Evolutionary conservation across 306 rosid species (phyloP), one percentile per base, ranked within the genome.

Genomic region (Astragalus membranaceus): DNA sequence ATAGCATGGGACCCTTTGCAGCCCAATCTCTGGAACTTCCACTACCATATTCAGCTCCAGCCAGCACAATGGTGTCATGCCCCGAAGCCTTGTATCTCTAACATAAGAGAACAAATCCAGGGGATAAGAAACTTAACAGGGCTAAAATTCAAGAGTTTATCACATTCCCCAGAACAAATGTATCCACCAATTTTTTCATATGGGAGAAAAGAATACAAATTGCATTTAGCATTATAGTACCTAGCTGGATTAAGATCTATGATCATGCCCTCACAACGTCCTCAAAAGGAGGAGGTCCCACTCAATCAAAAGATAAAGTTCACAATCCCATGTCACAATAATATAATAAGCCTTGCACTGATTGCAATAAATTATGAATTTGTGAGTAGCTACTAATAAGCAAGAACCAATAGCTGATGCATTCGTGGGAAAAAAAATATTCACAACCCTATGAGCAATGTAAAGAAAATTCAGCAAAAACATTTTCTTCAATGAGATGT

Each of bases 21-120:
- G 99, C 99, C 99, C 99, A 95, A 80, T 95, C 99, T 74, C 99
- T 78, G 64, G 99, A 95, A 85, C 99, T 95, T 80, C 99, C 99
- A 60, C 99, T 95, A 13, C 99, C 99, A 75, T 95, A 95, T 78
- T 95, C 99, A 1, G 99, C 99, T 66, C 99, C 99, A 63, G 99
- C 99, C 81, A 95, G 78, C 56, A 94, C 81, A 74, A 91, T 82
- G 80, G 97, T 94, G 69, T 70, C 92, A 29, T 91, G 86, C 46
- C 96, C 97, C 13, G 79, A 82, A 58, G 83, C 65, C 85, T 86
- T 95, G 81, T 95, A 95, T 80, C 72, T 91, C 99, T 95, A 83
- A 8, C 66, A 84, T 39, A 63, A 50, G 73, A 70, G 76, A 68
- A 78, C 29, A 57, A 53, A 47, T 33, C 30, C 33, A 65, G 37